phyloP scores from a whole-genome alignment of 2,329 filamentous ascomycete species.

The Aspergillus udagawae region DNA sequence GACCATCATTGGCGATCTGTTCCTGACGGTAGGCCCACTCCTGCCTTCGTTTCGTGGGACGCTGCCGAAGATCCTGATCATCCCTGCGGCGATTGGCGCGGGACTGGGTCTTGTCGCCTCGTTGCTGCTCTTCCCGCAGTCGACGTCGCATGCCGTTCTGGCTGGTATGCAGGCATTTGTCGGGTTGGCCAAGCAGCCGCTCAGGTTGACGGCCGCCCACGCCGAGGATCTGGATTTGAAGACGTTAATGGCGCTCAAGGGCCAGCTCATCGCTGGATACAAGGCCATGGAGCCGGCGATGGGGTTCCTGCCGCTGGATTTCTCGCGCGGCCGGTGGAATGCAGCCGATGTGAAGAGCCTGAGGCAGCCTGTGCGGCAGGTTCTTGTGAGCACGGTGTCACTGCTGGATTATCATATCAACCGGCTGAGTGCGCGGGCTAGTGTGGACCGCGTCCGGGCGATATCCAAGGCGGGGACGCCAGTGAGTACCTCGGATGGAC shows the following conservation, averaged over 20 bases:
- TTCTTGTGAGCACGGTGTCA: slow-evolving; percentile 31
- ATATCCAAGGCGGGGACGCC: background rate
- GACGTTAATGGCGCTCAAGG: slow-evolving; percentile 26
- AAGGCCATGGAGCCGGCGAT: slow-evolving; percentile 38
- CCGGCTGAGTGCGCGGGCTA: slow-evolving; percentile 7
- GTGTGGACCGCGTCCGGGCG: background rate
- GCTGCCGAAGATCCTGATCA: slow-evolving; percentile 38
- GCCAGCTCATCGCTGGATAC: slow-evolving; percentile 31
- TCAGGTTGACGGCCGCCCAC: slow-evolving; percentile 23
- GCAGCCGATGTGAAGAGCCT: slow-evolving; percentile 41
- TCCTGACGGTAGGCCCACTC: slow-evolving; percentile 42
- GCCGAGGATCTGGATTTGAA: slow-evolving; percentile 11
- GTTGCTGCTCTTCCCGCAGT: slow-evolving; percentile 47
- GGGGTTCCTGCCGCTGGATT: slow-evolving; percentile 45
- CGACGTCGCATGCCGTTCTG: slow-evolving; percentile 45
- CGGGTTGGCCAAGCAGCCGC: slow-evolving; percentile 20
- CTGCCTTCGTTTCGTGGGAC: slow-evolving; percentile 38
- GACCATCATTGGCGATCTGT: slow-evolving; percentile 45
- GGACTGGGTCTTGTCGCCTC: slow-evolving; percentile 43
- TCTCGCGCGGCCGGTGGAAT: slow-evolving; percentile 45
- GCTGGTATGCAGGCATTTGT: slow-evolving; percentile 27
- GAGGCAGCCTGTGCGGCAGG: slow-evolving; percentile 32
- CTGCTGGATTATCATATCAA: slow-evolving; percentile 43
- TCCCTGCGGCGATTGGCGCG: slow-evolving; percentile 45
- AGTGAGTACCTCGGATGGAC: slow-evolving; percentile 2